Percentiles rank a stretch among this genome's conserved stretches.
phyloP scores from a whole-genome alignment of 202 grass and related monocot species.

The Hordeum pubiflorum region DNA sequence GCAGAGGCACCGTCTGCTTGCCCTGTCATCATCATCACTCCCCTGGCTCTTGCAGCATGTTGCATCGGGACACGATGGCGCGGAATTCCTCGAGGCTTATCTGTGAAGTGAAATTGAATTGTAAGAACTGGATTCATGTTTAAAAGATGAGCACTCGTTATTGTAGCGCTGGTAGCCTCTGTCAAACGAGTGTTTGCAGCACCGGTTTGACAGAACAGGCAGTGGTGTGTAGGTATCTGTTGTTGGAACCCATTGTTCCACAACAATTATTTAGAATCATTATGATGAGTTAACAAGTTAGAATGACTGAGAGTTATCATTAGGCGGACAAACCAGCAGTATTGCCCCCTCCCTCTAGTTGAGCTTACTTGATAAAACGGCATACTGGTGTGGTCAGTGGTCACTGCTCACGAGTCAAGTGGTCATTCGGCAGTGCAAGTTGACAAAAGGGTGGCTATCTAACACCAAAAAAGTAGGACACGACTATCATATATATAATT shows the following conservation, averaged over 20 bases:
- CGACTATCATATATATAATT: not conserved
- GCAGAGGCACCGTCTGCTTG: not conserved
- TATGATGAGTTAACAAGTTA: not conserved
- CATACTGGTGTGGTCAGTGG: not conserved
- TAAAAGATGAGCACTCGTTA: not conserved
- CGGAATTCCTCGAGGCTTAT: constrained; percentile 82
- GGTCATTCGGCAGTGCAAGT: not conserved
- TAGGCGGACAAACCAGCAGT: not conserved
- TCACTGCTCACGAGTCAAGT: not conserved
- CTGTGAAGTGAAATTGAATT: constrained; percentile 35
- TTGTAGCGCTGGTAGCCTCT: not conserved
- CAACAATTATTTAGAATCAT: not conserved
- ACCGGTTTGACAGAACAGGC: not conserved
- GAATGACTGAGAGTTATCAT: not conserved
- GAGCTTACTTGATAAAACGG: not conserved
- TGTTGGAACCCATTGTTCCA: not conserved
- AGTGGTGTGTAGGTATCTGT: not conserved
- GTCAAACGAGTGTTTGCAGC: not conserved
- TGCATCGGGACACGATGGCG: constrained; percentile 63
- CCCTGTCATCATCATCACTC: not conserved
- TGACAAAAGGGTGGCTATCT: not conserved
- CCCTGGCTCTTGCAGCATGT: constrained; percentile 61
- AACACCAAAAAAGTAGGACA: too few species aligned
- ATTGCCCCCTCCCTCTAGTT: too few species aligned
- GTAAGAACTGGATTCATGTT: not conserved